These are phyloP conservation scores for Helianthus annuus DNA, from an alignment of 129 eudicot genomes.

Conservation along the genomic window HanXRQr2.0-SUNRISE NC_035446.2:139010323-139010822, in stretches of 20 bases:
- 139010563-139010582: constrained; percentile 92
- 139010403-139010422: constrained; percentile 70
- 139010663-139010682: constrained; percentile 57
- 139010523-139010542: constrained; percentile 97
- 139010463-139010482: constrained; percentile 75
- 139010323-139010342: constrained; percentile 88
- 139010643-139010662: constrained; percentile 98
- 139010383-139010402: neutral
- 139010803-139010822: constrained; percentile 13
- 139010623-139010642: constrained; percentile 73
- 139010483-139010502: constrained; percentile 83
- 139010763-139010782: constrained; percentile 8
- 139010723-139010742: constrained; percentile 13
- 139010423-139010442: constrained; percentile 80
- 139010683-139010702: constrained; percentile 37
- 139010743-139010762: constrained; percentile 16
- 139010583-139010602: constrained; percentile 95
- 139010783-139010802: constrained; percentile 7
- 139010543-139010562: constrained; percentile 87
- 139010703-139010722: constrained; percentile 45
- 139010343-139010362: neutral
- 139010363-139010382: neutral
- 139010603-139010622: constrained; percentile 70
- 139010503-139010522: constrained; percentile 98
- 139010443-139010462: constrained; percentile 70